Evolutionary conservation across 2,329 filamentous ascomycete species (phyloP).

Genomic region (Cercospora berteroae): DNA sequence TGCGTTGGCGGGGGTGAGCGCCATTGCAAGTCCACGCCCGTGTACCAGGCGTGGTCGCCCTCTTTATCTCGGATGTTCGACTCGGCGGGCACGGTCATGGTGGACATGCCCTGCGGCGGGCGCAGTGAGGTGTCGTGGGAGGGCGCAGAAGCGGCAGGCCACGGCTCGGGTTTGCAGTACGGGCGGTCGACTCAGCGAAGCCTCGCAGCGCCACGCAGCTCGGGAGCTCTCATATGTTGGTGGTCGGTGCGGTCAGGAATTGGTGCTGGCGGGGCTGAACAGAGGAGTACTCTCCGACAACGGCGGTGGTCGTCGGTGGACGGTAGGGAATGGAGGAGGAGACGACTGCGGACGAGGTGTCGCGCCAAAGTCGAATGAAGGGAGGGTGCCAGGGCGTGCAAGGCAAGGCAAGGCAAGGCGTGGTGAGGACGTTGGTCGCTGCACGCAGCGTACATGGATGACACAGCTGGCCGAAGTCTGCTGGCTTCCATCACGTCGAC

Average conservation of each 20-base stretch:
- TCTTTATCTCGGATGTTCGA: constrained; percentile 19
- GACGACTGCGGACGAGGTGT: not conserved
- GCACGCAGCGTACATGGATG: not conserved
- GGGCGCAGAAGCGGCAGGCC: not conserved
- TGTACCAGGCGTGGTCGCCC: constrained; percentile 17
- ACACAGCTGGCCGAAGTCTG: constrained; percentile 1
- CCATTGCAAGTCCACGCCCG: constrained; percentile 25
- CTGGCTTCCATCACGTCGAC: not conserved
- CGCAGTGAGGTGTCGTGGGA: not conserved
- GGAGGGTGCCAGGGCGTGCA: not conserved
- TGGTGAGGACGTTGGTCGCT: not conserved
- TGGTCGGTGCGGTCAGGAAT: not conserved
- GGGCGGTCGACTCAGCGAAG: not conserved
- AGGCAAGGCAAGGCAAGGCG: not conserved
- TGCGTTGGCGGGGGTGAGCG: constrained; percentile 24
- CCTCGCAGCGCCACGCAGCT: not conserved
- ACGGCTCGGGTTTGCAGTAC: not conserved
- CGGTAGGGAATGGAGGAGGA: not conserved
- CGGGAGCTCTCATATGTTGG: not conserved
- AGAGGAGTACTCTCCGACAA: not conserved
- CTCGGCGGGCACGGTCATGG: constrained; percentile 19
- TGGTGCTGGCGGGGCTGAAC: not conserved
- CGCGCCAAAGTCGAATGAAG: not conserved
- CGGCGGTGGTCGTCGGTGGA: not conserved
- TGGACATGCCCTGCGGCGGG: constrained; percentile 15